Conservation (phyloP, 352 stramenopile species). For the Phytophthora kernoviae region DNA sequence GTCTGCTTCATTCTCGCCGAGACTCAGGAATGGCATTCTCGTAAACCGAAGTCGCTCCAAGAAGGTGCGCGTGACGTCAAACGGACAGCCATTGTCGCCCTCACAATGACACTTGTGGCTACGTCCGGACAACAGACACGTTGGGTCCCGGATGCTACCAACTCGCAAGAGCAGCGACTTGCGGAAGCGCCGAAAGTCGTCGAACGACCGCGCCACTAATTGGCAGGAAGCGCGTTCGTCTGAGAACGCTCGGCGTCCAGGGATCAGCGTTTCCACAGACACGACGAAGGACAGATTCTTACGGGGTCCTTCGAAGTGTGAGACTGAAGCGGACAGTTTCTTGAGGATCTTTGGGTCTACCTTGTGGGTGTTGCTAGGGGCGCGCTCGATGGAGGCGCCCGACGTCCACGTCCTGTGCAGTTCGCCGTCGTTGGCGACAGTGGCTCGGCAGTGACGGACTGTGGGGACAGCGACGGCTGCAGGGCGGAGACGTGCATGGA, state of each 20-base stretch:
- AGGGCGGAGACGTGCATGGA: conserved; percentile 42
- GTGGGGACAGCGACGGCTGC: conserved; percentile 47
- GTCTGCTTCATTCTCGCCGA: conserved; percentile 47
- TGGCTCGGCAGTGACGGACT: conserved; percentile 45
- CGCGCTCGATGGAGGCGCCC: conserved; percentile 48
- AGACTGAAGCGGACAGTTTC: conserved; percentile 78
- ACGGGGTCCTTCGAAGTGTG: conserved; percentile 64
- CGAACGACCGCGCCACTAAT: conserved; percentile 72
- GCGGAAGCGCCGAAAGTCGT: conserved; percentile 79
- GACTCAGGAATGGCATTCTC: conserved; percentile 70
- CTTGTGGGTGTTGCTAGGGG: conserved; percentile 26
- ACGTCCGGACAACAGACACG: conserved; percentile 36
- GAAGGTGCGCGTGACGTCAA: conserved; percentile 74
- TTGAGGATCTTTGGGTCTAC: conserved; percentile 85
- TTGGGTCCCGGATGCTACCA: conserved; percentile 45
- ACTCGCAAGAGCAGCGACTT: conserved; percentile 74
- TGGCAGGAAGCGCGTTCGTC: conserved; percentile 76
- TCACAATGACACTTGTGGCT: conserved; percentile 65
- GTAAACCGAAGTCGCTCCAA: conserved; percentile 79
- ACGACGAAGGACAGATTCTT: conserved; percentile 84
- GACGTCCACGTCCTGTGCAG: conserved; percentile 24
- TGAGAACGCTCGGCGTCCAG: conserved; percentile 52
- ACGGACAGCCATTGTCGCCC: conserved; percentile 59
- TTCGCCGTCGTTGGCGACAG: conserved; percentile 43
- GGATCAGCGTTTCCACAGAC: conserved; percentile 76